Percentiles rank a stretch among this genome's conserved stretches.
Conservation (phyloP, 768 basidiomycete genomes). For the Pleurotus citrinopileatus region DNA sequence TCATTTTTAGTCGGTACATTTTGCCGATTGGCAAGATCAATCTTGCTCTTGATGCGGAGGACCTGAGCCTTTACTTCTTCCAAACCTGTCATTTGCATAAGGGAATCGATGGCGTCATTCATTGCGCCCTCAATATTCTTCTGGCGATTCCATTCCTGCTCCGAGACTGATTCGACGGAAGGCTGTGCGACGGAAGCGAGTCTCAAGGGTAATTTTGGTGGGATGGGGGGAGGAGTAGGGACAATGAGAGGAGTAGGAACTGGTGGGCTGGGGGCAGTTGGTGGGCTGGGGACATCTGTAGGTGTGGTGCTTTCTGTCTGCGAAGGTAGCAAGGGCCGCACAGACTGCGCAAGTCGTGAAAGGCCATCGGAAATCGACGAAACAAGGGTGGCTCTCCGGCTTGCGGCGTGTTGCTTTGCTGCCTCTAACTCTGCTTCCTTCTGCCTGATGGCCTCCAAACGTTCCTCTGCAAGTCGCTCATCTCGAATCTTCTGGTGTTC, state of each 20-base stretch:
- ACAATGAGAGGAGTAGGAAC: too few species aligned
- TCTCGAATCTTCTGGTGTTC: conserved; percentile 39
- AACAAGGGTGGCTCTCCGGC: too few species aligned
- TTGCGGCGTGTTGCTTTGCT: conserved; percentile 13
- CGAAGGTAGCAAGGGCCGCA: too few species aligned
- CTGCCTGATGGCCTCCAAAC: conserved; percentile 32
- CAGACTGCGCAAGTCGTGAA: too few species aligned
- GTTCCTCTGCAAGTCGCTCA: conserved; percentile 30
- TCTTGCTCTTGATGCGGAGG: conserved; percentile 55
- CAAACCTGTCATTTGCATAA: conserved; percentile 71
- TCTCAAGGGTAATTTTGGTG: neutral
- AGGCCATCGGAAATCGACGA: too few species aligned
- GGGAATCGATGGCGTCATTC: conserved; percentile 55
- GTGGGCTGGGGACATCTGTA: too few species aligned
- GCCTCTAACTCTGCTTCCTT: conserved; percentile 45
- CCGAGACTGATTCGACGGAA: conserved; percentile 36
- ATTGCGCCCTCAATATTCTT: conserved; percentile 51
- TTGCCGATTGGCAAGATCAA: conserved; percentile 56
- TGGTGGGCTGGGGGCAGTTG: too few species aligned
- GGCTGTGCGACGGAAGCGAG: conserved; percentile 20
- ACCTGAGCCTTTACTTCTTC: conserved; percentile 63
- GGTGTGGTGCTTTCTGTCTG: too few species aligned
- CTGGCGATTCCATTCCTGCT: conserved; percentile 54
- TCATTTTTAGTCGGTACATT: conserved; percentile 48
- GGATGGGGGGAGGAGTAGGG: conserved; percentile 1